Percentiles rank a stretch among this genome's conserved stretches.
Conservation (phyloP, 164 flowering plant species). For the Dillenia suffruticosa region DNA sequence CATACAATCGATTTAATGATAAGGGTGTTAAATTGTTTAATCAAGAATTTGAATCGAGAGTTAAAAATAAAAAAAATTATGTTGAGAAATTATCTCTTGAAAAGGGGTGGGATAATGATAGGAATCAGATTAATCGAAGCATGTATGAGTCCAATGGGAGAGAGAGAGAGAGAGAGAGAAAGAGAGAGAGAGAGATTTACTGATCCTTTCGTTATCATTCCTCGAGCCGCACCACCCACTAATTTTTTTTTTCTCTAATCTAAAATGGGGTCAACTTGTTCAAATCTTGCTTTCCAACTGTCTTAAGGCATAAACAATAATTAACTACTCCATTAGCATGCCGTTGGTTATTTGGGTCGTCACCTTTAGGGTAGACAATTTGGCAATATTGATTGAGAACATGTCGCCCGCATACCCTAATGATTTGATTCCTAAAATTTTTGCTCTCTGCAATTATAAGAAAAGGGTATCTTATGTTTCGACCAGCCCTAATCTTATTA, state of each 20-base stretch:
- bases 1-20: no score
- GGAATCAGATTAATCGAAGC: no score
- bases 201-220: slow-evolving; percentile 10
- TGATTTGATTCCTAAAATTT: not conserved
- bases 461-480: slow-evolving; percentile 19
- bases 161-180: not conserved
- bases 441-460: not conserved
- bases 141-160: no score
- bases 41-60: no score
- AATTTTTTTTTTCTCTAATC: not conserved
- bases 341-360: not conserved
- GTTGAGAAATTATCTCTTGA: no score
- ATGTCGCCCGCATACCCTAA: slow-evolving; percentile 26
- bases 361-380: slow-evolving; percentile 21
- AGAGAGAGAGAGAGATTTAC: not conserved
- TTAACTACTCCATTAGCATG: slow-evolving; percentile 4
- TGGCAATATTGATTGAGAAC: slow-evolving; percentile 16
- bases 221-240: slow-evolving; percentile 48
- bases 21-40: no score
- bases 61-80: no score
- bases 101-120: no score
- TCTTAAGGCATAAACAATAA: not conserved
- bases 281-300: slow-evolving; percentile 16
- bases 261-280: slow-evolving; percentile 18
- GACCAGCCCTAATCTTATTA: slow-evolving; percentile 24